Conservation (phyloP, 306 rosid species). For the Acacia confusa region DNA sequence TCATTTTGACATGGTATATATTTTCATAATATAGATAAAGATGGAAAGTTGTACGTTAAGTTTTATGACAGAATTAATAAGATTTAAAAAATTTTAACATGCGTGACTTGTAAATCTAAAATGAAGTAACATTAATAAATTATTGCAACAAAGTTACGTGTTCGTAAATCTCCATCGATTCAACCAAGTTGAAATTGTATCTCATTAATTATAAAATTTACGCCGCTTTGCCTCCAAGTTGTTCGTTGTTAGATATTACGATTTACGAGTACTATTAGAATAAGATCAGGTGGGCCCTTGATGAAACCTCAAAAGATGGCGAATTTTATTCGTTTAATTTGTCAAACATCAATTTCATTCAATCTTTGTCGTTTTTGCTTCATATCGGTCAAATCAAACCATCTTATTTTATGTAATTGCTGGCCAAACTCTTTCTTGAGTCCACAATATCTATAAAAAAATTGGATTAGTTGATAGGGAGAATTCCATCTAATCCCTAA, state of each 20-base stretch:
- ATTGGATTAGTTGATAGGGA: background rate
- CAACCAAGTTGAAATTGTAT: constrained; percentile 18
- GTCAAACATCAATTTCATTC: background rate
- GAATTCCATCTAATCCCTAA: too few species aligned
- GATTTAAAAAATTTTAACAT: too few species aligned
- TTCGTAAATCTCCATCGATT: background rate
- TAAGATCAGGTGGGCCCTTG: background rate
- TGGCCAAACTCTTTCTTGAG: background rate
- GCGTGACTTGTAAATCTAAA: too few species aligned
- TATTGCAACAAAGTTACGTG: background rate
- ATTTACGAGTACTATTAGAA: too few species aligned
- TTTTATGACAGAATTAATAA: too few species aligned
- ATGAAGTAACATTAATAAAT: too few species aligned
- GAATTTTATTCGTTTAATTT: background rate
- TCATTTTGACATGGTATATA: too few species aligned
- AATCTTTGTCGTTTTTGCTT: background rate
- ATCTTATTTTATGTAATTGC: background rate
- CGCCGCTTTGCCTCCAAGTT: background rate
- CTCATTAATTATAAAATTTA: background rate
- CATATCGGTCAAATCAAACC: constrained; percentile 8
- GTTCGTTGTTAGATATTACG: too few species aligned
- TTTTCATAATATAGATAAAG: too few species aligned
- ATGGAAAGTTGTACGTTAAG: too few species aligned
- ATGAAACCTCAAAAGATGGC: background rate
- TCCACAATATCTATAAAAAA: background rate